Evolutionary conservation across 176 grass and related monocot genomes (phyloP), one percentile per base, ranked within the genome.

Genomic region (Oryza rufipogon): DNA sequence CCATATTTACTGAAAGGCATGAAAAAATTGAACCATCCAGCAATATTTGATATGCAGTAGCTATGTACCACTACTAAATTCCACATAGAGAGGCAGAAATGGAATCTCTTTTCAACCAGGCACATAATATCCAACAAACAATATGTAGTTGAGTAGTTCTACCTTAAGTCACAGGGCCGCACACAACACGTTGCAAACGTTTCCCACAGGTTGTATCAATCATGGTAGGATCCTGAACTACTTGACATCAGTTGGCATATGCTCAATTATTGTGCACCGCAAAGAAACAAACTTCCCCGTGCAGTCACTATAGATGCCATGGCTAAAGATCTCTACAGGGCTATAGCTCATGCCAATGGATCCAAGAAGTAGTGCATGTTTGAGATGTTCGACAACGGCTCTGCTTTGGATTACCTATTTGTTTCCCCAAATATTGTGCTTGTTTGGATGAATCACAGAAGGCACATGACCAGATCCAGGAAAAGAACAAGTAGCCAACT

Each of bases 381-480:
- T 87, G 71, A 66, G 64, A 80, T 70, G 63, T 87, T 87, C 63
- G 63, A 66, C 42, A 91, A 72, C 75, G 14, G 44, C 54, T 36
- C 52, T 66, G 54, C 80, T 83, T 80, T 76, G 51, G 66, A 44
- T 84, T 71, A 64, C 51, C 13, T 66, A 64, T 72, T 70, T 45
- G 66, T 60, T 64, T 39, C 73, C 76, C 51, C 1, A 64, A 71
- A 80, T 71, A 84, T 60, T 77, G 77, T 33, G 66, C 52, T 64
- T 36, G 73, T 44, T 58, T 66, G 42, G 85, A 84, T 87, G 80
- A 80, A 87, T 80, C 85, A 86, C 83, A 82, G 13, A 86, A 73
- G 73, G 17, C 78, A 56, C 80, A 91, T 76, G 89, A 87, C 85
- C 65, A 80, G 89, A 91, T 91, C 85, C 81, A 72, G 81, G 47